A percentile compares a stretch with the other conserved stretches of the same genome.
phyloP scores from a whole-genome alignment of 2,329 filamentous ascomycete species.

The Chaetomium sp. region DNA sequence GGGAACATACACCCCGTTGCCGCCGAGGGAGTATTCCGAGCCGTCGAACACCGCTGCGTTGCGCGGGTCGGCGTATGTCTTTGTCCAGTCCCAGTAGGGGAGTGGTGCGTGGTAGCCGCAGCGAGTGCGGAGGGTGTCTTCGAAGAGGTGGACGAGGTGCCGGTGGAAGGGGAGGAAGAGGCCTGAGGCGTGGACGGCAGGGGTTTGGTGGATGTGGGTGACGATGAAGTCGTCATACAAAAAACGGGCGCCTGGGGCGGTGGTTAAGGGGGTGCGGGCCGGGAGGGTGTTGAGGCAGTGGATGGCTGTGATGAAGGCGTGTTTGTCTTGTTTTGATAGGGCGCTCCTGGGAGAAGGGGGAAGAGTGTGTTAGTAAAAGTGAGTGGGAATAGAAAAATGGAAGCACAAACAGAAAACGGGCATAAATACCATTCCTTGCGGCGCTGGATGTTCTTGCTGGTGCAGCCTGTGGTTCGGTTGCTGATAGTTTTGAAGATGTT shows the following conservation, averaged over 20 bases:
- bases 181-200: slow-evolving; percentile 16
- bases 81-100: slow-evolving; percentile 31
- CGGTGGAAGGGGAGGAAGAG: slow-evolving; percentile 19
- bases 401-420: neutral
- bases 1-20: slow-evolving; percentile 14
- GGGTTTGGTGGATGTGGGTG: slow-evolving; percentile 16
- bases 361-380: neutral
- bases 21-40: slow-evolving; percentile 7
- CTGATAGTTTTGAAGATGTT: neutral
- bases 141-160: slow-evolving; percentile 11
- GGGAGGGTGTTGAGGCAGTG: slow-evolving; percentile 10
- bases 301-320: slow-evolving; percentile 8
- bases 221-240: slow-evolving; percentile 21
- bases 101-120: slow-evolving; percentile 18
- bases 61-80: slow-evolving; percentile 12
- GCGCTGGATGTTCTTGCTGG: neutral
- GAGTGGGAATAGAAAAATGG: neutral
- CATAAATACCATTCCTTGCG: neutral
- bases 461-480: neutral
- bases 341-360: neutral
- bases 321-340: neutral
- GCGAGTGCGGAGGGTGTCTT: neutral
- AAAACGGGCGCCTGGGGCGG: slow-evolving; percentile 11
- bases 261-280: neutral
- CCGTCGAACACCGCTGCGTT: slow-evolving; percentile 17